A percentile compares a stretch with the other conserved stretches of the same genome.
Evolutionary conservation across 345 rosid species (phyloP).

Genomic region (Leavenworthia alabamica): DNA sequence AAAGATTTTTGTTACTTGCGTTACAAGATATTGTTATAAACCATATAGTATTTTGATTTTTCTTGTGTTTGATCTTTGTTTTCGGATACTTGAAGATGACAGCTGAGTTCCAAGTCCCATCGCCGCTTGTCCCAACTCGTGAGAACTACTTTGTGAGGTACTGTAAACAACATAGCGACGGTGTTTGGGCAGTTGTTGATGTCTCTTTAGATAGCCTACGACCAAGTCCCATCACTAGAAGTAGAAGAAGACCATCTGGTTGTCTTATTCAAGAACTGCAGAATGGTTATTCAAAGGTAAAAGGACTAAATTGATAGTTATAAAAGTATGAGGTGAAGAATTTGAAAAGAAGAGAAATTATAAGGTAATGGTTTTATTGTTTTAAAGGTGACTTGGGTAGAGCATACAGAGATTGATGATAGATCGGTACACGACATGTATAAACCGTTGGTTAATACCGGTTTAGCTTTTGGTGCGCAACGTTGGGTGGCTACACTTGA

Average conservation of each 20-base stretch:
- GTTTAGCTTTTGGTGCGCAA: conserved; percentile 82
- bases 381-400: conserved; percentile 75
- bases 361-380: neutral
- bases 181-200: no score
- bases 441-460: no score
- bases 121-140: no score
- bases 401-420: conserved; percentile 78
- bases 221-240: no score
- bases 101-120: no score
- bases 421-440: conserved; percentile 57
- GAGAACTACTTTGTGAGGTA: no score
- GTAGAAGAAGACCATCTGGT: conserved; percentile 90
- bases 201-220: no score
- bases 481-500: conserved; percentile 86
- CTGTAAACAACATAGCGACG: no score
- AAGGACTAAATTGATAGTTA: neutral
- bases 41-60: neutral
- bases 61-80: no score
- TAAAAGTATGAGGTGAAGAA: neutral
- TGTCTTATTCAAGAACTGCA: conserved; percentile 83
- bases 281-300: conserved; percentile 90
- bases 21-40: neutral
- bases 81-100: no score
- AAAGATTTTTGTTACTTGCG: neutral
- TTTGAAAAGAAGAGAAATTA: neutral